Evolutionary conservation across 2,329 filamentous ascomycete genomes (phyloP).

Genomic region (Parafenestella ontariensis): DNA sequence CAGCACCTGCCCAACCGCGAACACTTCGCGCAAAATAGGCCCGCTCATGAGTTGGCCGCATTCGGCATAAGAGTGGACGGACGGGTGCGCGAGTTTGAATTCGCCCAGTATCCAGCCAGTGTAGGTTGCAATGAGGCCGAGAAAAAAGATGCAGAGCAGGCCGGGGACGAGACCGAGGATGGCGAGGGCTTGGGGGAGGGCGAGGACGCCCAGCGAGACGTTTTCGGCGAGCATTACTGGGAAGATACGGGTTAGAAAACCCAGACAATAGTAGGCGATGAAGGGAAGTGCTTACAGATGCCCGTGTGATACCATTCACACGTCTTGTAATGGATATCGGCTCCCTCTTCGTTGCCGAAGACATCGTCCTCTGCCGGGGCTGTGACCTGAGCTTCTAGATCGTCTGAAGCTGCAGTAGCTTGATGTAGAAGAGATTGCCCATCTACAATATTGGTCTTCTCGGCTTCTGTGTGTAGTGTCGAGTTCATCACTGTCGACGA

Average conservation of each 20-base stretch:
- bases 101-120: constrained; percentile 67
- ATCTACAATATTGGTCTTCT: neutral
- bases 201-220: constrained; percentile 64
- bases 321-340: constrained; percentile 60
- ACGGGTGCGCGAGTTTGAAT: constrained; percentile 64
- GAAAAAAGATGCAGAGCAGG: constrained; percentile 59
- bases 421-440: neutral
- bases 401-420: neutral
- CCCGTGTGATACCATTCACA: constrained; percentile 55
- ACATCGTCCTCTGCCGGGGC: constrained; percentile 8
- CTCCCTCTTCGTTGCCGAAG: constrained; percentile 41
- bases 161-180: constrained; percentile 62
- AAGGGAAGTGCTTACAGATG: neutral
- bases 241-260: neutral
- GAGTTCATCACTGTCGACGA: neutral
- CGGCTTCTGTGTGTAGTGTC: neutral
- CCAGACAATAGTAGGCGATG: neutral
- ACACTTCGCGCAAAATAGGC: constrained; percentile 65
- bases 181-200: constrained; percentile 61
- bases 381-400: constrained; percentile 19
- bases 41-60: constrained; percentile 70
- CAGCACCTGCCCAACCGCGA: constrained; percentile 67
- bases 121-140: constrained; percentile 65
- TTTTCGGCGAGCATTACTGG: constrained; percentile 66
- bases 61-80: constrained; percentile 72